These are phyloP conservation scores for Dothistroma pini DNA, from an alignment of 2,329 filamentous ascomycete genomes.

Conservation along the genomic window DNA sequence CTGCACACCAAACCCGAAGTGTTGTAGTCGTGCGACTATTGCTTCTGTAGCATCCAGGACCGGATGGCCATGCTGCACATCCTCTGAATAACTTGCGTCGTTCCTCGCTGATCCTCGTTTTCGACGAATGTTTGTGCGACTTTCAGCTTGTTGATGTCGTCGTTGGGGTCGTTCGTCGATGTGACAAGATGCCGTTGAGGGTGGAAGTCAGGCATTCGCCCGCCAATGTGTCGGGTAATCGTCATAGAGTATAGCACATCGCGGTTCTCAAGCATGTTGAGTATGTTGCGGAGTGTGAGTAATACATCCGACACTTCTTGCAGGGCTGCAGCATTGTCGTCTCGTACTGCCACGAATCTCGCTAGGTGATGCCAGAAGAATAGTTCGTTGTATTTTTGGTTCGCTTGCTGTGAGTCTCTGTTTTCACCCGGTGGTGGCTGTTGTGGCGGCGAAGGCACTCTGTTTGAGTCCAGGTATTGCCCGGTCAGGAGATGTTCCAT, in stretches of 20 bases:
- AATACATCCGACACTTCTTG: conserved; percentile 64
- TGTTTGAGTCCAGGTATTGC: conserved; percentile 62
- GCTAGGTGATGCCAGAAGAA: conserved; percentile 82
- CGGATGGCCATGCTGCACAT: conserved; percentile 49
- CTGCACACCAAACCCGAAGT: neutral
- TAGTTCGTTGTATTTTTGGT: conserved; percentile 50
- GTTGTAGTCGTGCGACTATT: conserved; percentile 14
- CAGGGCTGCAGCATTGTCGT: conserved; percentile 51
- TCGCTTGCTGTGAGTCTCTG: conserved; percentile 32
- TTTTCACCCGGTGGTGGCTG: conserved; percentile 27
- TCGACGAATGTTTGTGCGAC: conserved; percentile 49
- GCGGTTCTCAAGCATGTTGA: conserved; percentile 79
- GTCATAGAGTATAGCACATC: conserved; percentile 89
- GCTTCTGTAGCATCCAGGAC: conserved; percentile 39
- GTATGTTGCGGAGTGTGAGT: conserved; percentile 61
- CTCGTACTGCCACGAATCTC: conserved; percentile 63
- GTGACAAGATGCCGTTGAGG: conserved; percentile 27
- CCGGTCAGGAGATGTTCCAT: conserved; percentile 75
- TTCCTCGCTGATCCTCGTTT: conserved; percentile 44
- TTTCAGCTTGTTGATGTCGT: conserved; percentile 43
- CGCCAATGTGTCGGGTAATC: conserved; percentile 70
- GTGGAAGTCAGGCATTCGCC: conserved; percentile 49
- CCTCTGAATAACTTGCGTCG: conserved; percentile 47
- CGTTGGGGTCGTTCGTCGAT: conserved; percentile 35
- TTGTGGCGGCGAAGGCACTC: conserved; percentile 47